Evolutionary conservation across 257 asterid species (phyloP), one percentile per base, ranked within the genome.

Genomic region (Solanum commersonii): DNA sequence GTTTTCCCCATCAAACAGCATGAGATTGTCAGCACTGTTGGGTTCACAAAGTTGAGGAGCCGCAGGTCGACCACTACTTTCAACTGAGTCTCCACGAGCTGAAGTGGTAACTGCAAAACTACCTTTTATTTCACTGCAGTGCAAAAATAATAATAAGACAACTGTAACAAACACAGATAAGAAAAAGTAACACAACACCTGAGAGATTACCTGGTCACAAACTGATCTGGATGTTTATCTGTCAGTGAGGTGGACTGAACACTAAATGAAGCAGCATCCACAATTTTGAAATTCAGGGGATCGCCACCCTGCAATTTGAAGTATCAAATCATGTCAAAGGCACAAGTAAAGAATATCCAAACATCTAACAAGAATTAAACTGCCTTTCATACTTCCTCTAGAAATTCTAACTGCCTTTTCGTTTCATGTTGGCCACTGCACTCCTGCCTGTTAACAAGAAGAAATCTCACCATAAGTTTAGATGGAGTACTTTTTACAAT

Each of bases 1-100:
- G 91, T 91, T 94, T 89, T 94, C 99, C 91, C 90, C 94, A 86
- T 93, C 97, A 90, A 96, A 92, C 86, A 94, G 92, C 95, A 94
- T 90, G 88, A 96, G 98, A 92, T 94, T 96, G 92, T 96, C 99
- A 87, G 99, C 99, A 89, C 95, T 94, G 90, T 92, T 94, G 33
- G 97, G 96, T 88, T 95, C 98, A 90, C 93, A 91, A 86, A 89
- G 85, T 22, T 92, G 93, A 91, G 91, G 92, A 89, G 90, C 91
- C 87, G 90, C 95, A 73, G 96, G 98, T 91, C 95, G 92, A 88
- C 96, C 98, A 81, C 95, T 94, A 91, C 99, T 96, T 93, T 96
- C 99, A 84, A 93, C 92, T 68, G 99, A 95, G 92, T 96, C 99
- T 68, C 98, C 98, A 91, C 89, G 95, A 90, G 98, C 94, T 85